Conservation (phyloP, 306 rosid genomes). For the Ormosia emarginata region DNA sequence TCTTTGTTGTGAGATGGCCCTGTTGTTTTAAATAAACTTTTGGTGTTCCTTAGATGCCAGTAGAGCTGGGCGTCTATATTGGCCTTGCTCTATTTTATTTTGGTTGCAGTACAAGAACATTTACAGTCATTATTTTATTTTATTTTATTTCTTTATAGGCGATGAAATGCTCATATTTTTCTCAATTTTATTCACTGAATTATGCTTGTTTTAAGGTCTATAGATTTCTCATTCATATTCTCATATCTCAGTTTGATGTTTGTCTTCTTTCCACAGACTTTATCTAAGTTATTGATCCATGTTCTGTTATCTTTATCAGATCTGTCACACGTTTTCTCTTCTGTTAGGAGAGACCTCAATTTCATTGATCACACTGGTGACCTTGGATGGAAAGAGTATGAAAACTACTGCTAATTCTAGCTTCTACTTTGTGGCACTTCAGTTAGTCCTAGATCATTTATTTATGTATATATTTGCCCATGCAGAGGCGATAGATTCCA, state of each 20-base stretch:
- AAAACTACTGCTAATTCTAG: constrained; percentile 18
- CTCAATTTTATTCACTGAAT: constrained; percentile 11
- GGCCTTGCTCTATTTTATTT: neutral
- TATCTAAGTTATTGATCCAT: constrained; percentile 2
- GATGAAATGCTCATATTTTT: neutral
- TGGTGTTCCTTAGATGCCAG: neutral
- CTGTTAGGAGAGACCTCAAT: constrained; percentile 73
- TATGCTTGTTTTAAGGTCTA: constrained; percentile 2
- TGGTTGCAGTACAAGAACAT: neutral
- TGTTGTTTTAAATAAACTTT: neutral
- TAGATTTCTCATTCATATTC: neutral
- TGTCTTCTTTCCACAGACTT: neutral
- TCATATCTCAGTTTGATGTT: neutral
- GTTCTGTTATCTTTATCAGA: constrained; percentile 48
- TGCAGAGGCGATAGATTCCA: constrained; percentile 71
- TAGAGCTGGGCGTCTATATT: neutral
- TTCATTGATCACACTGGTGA: constrained; percentile 90
- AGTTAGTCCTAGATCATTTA: constrained; percentile 19
- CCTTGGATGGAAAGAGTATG: constrained; percentile 97
- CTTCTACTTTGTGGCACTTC: constrained; percentile 1
- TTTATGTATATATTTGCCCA: constrained; percentile 4
- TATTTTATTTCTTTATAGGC: neutral
- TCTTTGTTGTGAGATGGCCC: neutral
- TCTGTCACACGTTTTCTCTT: constrained; percentile 85
- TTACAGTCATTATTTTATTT: neutral